Conservation (phyloP, 768 basidiomycete species). For the Brasilioporus rufonigricans region DNA sequence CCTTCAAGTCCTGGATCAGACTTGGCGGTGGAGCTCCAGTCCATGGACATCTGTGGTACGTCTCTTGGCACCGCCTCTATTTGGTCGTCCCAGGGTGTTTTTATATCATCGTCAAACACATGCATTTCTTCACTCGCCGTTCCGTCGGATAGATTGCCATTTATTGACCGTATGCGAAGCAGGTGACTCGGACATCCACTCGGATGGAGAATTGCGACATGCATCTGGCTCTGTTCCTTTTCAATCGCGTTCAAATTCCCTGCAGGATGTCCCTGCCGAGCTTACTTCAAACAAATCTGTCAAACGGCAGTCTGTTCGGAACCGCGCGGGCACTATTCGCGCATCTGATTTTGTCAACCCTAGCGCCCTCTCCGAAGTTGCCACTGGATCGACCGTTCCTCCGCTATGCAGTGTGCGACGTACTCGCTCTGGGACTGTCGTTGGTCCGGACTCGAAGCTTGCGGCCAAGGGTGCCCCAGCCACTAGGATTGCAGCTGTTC, state of each 20-base stretch:
- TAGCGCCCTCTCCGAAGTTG: conserved; percentile 1
- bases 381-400: background rate
- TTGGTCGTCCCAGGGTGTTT: background rate
- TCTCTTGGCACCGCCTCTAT: conserved; percentile 4
- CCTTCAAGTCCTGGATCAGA: conserved; percentile 20
- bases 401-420: conserved; percentile 31
- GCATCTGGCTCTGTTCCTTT: background rate
- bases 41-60: conserved; percentile 29
- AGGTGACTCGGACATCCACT: conserved; percentile 15
- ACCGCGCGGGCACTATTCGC: conserved; percentile 51
- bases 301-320: conserved; percentile 20
- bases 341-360: conserved; percentile 42
- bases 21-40: conserved; percentile 21
- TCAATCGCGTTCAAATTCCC: conserved; percentile 21
- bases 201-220: conserved; percentile 6
- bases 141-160: background rate
- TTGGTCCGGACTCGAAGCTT: conserved; percentile 30
- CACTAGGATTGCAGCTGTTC: background rate
- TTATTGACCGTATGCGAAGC: conserved; percentile 6
- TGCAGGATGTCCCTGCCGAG: conserved; percentile 14
- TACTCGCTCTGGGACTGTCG: conserved; percentile 50
- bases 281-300: conserved; percentile 12
- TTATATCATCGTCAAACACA: background rate
- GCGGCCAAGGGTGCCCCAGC: conserved; percentile 4
- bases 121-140: background rate